Evolutionary conservation across 176 grass and related monocot species (phyloP), one percentile per base, ranked within the genome.

Genomic region (Raddia distichophylla): DNA sequence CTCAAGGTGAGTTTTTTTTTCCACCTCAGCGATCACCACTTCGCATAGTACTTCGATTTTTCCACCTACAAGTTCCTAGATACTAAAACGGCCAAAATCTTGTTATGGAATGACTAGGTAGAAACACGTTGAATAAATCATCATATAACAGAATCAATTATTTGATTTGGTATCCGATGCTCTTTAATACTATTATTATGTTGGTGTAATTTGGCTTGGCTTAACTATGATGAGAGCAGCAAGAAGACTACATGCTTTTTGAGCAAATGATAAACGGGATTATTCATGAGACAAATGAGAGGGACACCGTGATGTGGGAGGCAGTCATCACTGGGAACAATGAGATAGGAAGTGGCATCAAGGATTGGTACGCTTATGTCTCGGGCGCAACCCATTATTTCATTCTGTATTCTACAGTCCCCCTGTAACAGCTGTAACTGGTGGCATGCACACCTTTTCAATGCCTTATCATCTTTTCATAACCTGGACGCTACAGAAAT

Each of bases 231-330:
- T 68, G 74, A 66, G 52, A 35, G 61, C 87, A 90, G 91, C 81
- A 85, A 80, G 85, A 90, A 73, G 87, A 93, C 15, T 93, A 90
- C 58, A 61, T 59, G 84, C n/a, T 57, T 32, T 93, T 87, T n/a
- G 60, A 80, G 69, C 60, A 79, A 84, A 62, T 61, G 46, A n/a
- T 90, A 82, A 75, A 76, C 43, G 54, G 74, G 84, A 87, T 71
- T 42, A 40, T 67, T 55, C 73, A 71, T 5, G 60, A 75, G 10
- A 46, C 43, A 73, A 71, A 52, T 33, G 8, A 14, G 64, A 65
- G 13, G 5, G 43, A 79, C 59, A 62, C 60, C 15, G n/a, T 11
- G 51, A 3, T n/a, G 27, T 65, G 18, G 51, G 74, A 84, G 35
- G 64, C 34, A 64, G 81, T 69, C 17, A 9, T 69, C 66, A 46